These are phyloP conservation scores for Geotrichum carabidarum DNA, from an alignment of 1,139 yeast genomes.

Conservation along the genomic window DNA sequence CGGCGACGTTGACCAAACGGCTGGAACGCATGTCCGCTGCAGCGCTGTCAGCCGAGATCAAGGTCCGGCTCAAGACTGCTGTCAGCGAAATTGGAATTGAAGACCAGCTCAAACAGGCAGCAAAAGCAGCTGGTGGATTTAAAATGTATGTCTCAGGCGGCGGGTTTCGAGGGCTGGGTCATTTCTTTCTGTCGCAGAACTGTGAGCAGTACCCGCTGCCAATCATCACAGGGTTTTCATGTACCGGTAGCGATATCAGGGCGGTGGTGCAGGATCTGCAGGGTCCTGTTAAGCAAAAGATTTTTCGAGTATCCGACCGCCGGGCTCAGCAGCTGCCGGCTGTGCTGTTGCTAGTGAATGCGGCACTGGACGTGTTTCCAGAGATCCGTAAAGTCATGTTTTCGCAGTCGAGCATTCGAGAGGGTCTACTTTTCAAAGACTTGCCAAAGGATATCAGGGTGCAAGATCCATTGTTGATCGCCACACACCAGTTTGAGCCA, in stretches of 20 bases:
- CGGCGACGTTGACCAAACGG: slow-evolving; percentile 56
- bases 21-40: slow-evolving; percentile 41
- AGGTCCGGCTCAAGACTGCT: slow-evolving; percentile 41
- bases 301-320: slow-evolving; percentile 56
- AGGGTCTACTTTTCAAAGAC: slow-evolving; percentile 59
- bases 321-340: slow-evolving; percentile 61
- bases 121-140: slow-evolving; percentile 51
- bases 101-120: slow-evolving; percentile 30
- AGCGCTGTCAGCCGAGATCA: slow-evolving; percentile 27
- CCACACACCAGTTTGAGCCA: slow-evolving; percentile 63
- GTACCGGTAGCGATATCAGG: slow-evolving; percentile 48
- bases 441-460: slow-evolving; percentile 50
- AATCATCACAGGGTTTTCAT: slow-evolving; percentile 58
- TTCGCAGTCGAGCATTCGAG: slow-evolving; percentile 68
- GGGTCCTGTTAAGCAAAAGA: slow-evolving; percentile 32
- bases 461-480: slow-evolving; percentile 60
- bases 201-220: slow-evolving; percentile 50
- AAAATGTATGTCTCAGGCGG: slow-evolving; percentile 63
- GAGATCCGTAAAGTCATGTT: slow-evolving; percentile 54
- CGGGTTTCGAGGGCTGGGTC: slow-evolving; percentile 61
- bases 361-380: slow-evolving; percentile 56
- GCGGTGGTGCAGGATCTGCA: slow-evolving; percentile 23
- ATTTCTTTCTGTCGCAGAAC: slow-evolving; percentile 47
- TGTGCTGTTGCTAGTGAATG: slow-evolving; percentile 53
- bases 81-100: slow-evolving; percentile 41